Conservation (phyloP, 2,329 filamentous ascomycete genomes). For the Graphilbum fragrans region DNA sequence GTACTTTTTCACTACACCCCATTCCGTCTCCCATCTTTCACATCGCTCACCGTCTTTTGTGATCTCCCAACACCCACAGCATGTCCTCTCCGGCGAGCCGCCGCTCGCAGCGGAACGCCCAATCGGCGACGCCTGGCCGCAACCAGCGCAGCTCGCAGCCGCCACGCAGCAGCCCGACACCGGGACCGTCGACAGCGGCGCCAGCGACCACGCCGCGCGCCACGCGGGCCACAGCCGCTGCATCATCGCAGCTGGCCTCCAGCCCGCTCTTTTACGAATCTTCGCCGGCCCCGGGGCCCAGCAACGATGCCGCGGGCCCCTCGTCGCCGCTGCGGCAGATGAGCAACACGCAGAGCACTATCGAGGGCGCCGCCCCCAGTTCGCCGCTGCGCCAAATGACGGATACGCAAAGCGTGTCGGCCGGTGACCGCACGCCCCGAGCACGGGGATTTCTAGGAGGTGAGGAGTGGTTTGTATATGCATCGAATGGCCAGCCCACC, state of each 20-base stretch:
- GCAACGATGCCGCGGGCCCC: constrained; percentile 4
- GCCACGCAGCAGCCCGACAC: constrained; percentile 18
- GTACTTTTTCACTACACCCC: not conserved
- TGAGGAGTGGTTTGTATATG: too few relatives aligned
- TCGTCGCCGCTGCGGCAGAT: constrained; percentile 46
- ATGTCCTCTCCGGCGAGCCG: constrained; percentile 48
- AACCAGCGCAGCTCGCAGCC: constrained; percentile 15
- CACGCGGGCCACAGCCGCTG: constrained; percentile 8
- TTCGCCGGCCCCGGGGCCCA: constrained; percentile 17
- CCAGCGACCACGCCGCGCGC: not conserved
- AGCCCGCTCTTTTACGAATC: constrained; percentile 71
- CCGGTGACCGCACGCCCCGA: constrained; percentile 58
- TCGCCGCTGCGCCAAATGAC: constrained; percentile 49
- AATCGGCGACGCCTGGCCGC: constrained; percentile 31
- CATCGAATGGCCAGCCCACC: too few relatives aligned
- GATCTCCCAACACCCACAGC: constrained; percentile 7
- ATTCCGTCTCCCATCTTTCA: not conserved
- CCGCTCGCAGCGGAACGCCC: constrained; percentile 43
- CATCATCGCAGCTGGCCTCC: constrained; percentile 44
- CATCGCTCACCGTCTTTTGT: not conserved
- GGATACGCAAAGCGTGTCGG: constrained; percentile 37
- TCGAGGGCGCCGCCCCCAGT: constrained; percentile 29
- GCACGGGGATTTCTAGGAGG: constrained; percentile 54
- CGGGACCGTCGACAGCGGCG: constrained; percentile 11
- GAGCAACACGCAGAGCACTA: constrained; percentile 28